Evolutionary conservation across 768 basidiomycete species (phyloP).

Genomic region (Agrocybe praecox): DNA sequence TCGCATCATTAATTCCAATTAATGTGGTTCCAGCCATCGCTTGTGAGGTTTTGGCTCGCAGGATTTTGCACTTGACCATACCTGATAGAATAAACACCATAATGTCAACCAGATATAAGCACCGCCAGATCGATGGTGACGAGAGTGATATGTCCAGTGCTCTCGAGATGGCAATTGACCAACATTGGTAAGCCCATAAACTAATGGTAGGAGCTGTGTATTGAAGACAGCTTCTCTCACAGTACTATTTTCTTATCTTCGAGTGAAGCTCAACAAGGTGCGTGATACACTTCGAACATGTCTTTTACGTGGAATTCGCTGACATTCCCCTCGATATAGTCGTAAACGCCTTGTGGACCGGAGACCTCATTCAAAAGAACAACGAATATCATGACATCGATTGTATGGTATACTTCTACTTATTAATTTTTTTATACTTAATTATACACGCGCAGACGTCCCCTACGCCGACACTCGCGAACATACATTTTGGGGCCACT

Average conservation of each 20-base stretch:
- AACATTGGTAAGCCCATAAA: conserved; percentile 63
- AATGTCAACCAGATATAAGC: conserved; percentile 79
- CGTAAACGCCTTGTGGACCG: conserved; percentile 80
- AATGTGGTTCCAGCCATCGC: conserved; percentile 55
- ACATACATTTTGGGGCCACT: conserved; percentile 64
- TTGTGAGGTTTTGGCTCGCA: conserved; percentile 83
- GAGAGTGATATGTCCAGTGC: conserved; percentile 74
- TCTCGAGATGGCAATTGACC: conserved; percentile 90
- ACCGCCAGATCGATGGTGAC: conserved; percentile 75
- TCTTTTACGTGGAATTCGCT: not conserved
- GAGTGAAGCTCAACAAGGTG: conserved; percentile 81
- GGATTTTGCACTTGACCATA: conserved; percentile 71
- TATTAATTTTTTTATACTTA: not conserved
- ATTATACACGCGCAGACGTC: conserved; percentile 50
- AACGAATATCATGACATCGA: conserved; percentile 78
- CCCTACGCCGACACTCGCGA: conserved; percentile 60
- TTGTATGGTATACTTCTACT: conserved; percentile 44
- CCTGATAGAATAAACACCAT: conserved; percentile 66
- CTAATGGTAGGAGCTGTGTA: not conserved
- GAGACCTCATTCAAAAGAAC: conserved; percentile 78
- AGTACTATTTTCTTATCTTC: conserved; percentile 88
- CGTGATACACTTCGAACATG: conserved; percentile 35
- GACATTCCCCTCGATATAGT: conserved; percentile 45
- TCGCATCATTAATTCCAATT: conserved; percentile 17
- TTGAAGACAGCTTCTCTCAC: not conserved